phyloP scores from a whole-genome alignment of 148 eudicot species.

The Beta vulgaris region DNA sequence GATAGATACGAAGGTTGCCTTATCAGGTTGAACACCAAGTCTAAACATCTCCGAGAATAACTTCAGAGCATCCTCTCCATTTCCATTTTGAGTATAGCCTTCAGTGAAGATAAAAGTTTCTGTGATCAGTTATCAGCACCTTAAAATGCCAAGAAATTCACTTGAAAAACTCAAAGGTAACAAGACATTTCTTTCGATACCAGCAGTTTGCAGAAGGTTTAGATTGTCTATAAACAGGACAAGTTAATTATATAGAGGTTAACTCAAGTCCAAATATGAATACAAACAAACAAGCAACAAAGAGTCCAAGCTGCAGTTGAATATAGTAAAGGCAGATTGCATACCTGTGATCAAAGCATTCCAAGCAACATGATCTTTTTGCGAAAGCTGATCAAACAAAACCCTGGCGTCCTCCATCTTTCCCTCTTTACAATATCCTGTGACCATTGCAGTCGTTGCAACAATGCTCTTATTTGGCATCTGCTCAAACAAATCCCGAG shows the following conservation, averaged over 20 bases:
- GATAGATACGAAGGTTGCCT: slow-evolving; percentile 33
- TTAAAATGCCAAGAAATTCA: not conserved
- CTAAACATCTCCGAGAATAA: slow-evolving; percentile 31
- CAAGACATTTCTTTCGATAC: not conserved
- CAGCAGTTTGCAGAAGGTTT: not conserved
- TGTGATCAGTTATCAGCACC: not conserved
- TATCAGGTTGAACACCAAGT: slow-evolving; percentile 35
- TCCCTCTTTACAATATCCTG: slow-evolving; percentile 39
- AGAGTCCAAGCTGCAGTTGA: too few relatives aligned
- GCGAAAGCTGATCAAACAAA: slow-evolving; percentile 35
- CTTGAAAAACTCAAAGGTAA: not conserved
- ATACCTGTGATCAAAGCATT: slow-evolving; percentile 16
- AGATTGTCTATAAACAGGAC: not conserved
- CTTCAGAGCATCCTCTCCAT: slow-evolving; percentile 35
- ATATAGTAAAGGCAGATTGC: too few relatives aligned
- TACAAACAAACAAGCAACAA: not conserved
- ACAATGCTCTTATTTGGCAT: slow-evolving; percentile 34
- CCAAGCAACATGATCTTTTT: slow-evolving; percentile 32
- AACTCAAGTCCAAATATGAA: not conserved
- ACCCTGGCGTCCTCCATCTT: slow-evolving; percentile 38
- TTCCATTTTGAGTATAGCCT: slow-evolving; percentile 41
- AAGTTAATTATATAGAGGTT: not conserved
- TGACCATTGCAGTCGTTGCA: slow-evolving; percentile 43
- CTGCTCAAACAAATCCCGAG: slow-evolving; percentile 33
- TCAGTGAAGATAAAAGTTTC: not conserved